These are phyloP conservation scores for Oropetium thomaeum DNA, from an alignment of 176 grass and related monocot species.

Conservation along the genomic window DNA sequence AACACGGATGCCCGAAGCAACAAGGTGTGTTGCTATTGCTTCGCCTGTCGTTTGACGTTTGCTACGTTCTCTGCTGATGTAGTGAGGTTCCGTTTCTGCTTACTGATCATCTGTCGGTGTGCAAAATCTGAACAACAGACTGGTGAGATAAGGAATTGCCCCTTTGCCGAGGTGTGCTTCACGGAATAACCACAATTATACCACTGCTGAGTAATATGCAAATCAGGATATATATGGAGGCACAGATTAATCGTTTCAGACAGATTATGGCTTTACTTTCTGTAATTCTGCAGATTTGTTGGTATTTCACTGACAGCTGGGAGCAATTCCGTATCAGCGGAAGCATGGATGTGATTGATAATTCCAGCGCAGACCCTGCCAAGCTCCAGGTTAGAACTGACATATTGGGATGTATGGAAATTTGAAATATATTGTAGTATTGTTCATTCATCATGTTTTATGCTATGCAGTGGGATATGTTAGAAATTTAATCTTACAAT, in stretches of 20 bases:
- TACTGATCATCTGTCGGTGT: constrained; percentile 5
- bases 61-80: not conserved
- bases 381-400: constrained; percentile 75
- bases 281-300: constrained; percentile 68
- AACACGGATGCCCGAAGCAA: constrained; percentile 68
- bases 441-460: not conserved
- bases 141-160: constrained; percentile 63
- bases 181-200: not conserved
- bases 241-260: not conserved
- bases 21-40: constrained; percentile 45
- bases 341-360: constrained; percentile 68
- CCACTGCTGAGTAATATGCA: not conserved
- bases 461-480: not conserved
- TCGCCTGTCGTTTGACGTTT: not conserved
- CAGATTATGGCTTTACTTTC: not conserved
- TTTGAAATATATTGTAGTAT: not conserved
- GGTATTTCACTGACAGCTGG: constrained; percentile 94
- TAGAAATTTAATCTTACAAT: not conserved
- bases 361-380: constrained; percentile 38
- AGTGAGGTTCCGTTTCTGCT: not conserved
- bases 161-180: constrained; percentile 63
- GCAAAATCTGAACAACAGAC: constrained; percentile 40
- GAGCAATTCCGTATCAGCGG: constrained; percentile 91
- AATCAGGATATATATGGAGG: constrained; percentile 4
- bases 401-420: not conserved